Evolutionary conservation across 2,329 filamentous ascomycete genomes (phyloP), one percentile per base, ranked within the genome.

Genomic region (Alternaria sp.): DNA sequence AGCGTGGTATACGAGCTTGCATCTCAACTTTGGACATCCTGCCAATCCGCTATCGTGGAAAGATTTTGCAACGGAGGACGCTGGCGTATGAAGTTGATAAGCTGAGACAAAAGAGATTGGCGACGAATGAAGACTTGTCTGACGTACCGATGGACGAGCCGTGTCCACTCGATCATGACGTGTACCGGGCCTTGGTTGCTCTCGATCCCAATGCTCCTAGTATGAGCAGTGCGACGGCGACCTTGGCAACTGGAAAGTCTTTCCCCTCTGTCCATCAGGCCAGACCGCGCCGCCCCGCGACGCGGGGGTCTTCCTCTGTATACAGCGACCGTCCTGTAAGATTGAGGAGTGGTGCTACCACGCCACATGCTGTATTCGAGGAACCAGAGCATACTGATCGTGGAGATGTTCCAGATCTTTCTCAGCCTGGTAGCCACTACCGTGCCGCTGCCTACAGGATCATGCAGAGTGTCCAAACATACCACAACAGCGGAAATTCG

Each of bases 21-120:
- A n/a, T 48, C 21, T 48, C 44, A n/a, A 48, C 44, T 2, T 8
- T 48, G 8, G 13, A 10, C n/a, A 10, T 2, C 1, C 31, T 48
- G 13, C 44, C 44, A 10, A 36, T 14, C n/a, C 29, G 21, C 1
- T 13, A 53, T 21, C 33, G 10, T 3, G 44, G 31, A 21, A 48
- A 48, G 17, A 13, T 14, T 7, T 0, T 24, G 1, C 3, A 1
- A n/a, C 24, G 44, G 14, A 31, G 2, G 13, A 14, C 13, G 13
- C 1, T 4, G 13, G 44, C 9, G 23, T 17, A 26, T 0, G 0
- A 11, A 0, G 21, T n/a, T n/a, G 2, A 34, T 1, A 9, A 34
- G 0, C 28, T 23, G 13, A 23, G 21, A 2, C 13, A 0, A n/a
- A 29, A 34, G 29, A 33, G 28, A 46, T 0, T 14, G 2, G 33